Evolutionary conservation across 257 asterid genomes (phyloP), one percentile per base, ranked within the genome.

Genomic region (Ballota nigra): DNA sequence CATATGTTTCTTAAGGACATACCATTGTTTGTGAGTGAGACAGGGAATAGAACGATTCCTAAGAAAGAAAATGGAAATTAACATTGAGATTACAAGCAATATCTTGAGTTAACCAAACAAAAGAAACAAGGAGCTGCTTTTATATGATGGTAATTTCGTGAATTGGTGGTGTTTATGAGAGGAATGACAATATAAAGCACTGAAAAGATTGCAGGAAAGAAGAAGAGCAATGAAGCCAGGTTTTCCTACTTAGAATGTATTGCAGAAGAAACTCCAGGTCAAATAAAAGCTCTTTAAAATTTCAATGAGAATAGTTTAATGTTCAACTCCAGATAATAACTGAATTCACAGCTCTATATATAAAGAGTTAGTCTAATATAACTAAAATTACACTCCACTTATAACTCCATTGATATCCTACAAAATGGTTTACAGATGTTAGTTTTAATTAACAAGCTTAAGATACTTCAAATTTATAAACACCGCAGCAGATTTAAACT

Each of bases 61-160:
- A n/a, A 33, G 19, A 63, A 36, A 10, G 31, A 4, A 19, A 62
- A 24, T 56, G 3, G 63, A 18, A 64, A 64, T 49, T 6, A 19
- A 53, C 31, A 64, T 23, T 16, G 59, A 53, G 7, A 38, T 13
- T 12, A 38, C 36, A 47, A 22, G 47, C 36, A 73, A 45, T 15
- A 45, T 71, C 41, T 40, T 10, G 56, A 71, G 51, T 67, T 31
- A 18, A 47, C 55, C 65, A 59, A 75, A 51, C 6, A 62, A 38
- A 59, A 49, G n/a, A 47, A 8, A 26, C 29, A 36, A 5, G 33
- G 18, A 20, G 66, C 52, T 74, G 57, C 26, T 36, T 60, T 51
- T 45, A 24, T 24, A 47, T 26, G 43, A 52, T 26, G n/a, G 24
- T 59, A 29, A 23, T 16, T 47, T 60, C 6, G 15, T 22, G 24